Conservation (phyloP, 163 green algal species). For the Trebouxia gelatinosa region DNA sequence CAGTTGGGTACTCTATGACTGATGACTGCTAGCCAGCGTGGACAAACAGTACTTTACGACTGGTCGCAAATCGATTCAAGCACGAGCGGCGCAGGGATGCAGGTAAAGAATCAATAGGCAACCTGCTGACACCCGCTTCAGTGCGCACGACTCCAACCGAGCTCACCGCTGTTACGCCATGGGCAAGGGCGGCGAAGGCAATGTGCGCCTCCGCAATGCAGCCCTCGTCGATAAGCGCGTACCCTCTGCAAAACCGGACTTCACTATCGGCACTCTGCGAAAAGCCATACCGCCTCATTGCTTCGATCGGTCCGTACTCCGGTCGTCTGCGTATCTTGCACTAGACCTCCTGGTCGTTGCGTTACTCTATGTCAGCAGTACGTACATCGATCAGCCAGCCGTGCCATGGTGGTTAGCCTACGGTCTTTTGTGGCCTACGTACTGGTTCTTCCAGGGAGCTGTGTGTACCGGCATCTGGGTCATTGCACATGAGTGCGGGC, state of each 20-base stretch:
- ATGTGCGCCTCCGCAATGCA: background rate
- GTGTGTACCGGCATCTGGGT: constrained; percentile 83
- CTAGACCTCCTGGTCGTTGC: constrained; percentile 53
- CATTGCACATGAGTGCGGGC: constrained; percentile 81
- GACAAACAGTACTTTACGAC: no score
- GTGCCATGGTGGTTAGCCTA: constrained; percentile 46
- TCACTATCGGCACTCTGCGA: constrained; percentile 69
- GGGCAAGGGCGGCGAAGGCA: constrained; percentile 10
- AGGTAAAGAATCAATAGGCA: no score
- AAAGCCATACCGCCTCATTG: constrained; percentile 83
- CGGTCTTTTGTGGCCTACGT: constrained; percentile 67
- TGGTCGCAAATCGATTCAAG: no score
- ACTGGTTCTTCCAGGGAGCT: constrained; percentile 69
- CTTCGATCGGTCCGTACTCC: constrained; percentile 67
- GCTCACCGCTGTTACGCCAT: no score
- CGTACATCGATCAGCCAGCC: constrained; percentile 47
- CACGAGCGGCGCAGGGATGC: no score
- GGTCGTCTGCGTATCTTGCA: constrained; percentile 63
- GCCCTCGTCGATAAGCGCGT: background rate
- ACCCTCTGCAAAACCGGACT: constrained; percentile 36
- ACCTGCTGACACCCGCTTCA: no score
- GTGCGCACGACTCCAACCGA: no score
- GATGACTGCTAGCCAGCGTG: no score
- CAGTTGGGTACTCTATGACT: no score
- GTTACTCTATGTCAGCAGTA: constrained; percentile 48